Conservation (phyloP, 306 rosid genomes). For the Oxytropis ochrocephala region DNA sequence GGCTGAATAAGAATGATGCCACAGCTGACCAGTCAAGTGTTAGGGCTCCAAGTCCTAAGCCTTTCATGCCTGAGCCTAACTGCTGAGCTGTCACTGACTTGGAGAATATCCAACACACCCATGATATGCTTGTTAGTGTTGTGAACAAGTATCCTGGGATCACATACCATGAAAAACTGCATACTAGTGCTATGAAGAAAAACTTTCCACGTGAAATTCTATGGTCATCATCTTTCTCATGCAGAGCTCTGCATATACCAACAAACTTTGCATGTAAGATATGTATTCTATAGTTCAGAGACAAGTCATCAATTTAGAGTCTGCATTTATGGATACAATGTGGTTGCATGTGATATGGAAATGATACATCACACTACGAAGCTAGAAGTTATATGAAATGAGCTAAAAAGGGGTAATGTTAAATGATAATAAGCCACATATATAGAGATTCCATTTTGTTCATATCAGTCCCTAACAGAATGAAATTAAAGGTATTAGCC, state of each 20-base stretch:
- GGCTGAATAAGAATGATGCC: constrained; percentile 72
- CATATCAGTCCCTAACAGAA: no score
- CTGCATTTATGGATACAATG: background rate
- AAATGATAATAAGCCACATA: background rate
- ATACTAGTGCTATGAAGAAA: constrained; percentile 55
- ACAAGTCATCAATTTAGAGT: background rate
- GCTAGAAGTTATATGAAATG: background rate
- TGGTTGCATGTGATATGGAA: background rate
- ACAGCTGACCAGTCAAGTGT: constrained; percentile 70
- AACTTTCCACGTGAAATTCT: constrained; percentile 53
- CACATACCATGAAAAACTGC: constrained; percentile 69
- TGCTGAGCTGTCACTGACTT: constrained; percentile 83
- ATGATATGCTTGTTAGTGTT: constrained; percentile 74
- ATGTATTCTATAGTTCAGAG: background rate
- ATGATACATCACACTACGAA: background rate
- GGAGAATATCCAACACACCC: constrained; percentile 76
- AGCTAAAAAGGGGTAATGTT: background rate
- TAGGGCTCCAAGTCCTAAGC: constrained; percentile 71
- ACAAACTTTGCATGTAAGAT: background rate
- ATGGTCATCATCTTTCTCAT: constrained; percentile 58
- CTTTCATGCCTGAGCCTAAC: constrained; percentile 74
- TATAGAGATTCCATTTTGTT: background rate
- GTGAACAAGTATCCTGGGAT: constrained; percentile 69
- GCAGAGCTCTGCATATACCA: constrained; percentile 56
- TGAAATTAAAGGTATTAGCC: no score